Conservation (phyloP, 441 rosid species). For the Adansonia gregorii region DNA sequence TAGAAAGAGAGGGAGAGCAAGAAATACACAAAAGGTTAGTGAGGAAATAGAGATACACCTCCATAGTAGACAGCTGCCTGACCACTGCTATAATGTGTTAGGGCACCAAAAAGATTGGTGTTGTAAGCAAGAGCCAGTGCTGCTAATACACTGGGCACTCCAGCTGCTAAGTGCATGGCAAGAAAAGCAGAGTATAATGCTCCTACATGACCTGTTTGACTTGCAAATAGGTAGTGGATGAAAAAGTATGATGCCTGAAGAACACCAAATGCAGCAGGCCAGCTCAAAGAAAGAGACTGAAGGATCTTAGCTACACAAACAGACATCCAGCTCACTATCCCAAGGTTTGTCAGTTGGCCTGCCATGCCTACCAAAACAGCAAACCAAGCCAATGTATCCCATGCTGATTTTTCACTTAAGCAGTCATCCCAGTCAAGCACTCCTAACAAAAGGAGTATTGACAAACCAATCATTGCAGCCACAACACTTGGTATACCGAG, state of each 20-base stretch:
- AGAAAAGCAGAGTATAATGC: slow-evolving; percentile 94
- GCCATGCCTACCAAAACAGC: slow-evolving; percentile 96
- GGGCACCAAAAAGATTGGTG: slow-evolving; percentile 89
- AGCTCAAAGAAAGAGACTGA: slow-evolving; percentile 72
- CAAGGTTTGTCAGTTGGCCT: slow-evolving; percentile 80
- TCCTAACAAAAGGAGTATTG: slow-evolving; percentile 80
- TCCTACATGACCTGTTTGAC: slow-evolving; percentile 96
- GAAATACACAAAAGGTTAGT: neutral
- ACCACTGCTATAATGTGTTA: slow-evolving; percentile 96
- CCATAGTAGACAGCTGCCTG: slow-evolving; percentile 97
- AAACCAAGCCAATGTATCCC: slow-evolving; percentile 98
- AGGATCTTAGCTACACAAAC: slow-evolving; percentile 65
- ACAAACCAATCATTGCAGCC: slow-evolving; percentile 91
- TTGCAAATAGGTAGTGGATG: slow-evolving; percentile 91
- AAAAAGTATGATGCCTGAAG: slow-evolving; percentile 89
- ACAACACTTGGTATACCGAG: slow-evolving; percentile 88
- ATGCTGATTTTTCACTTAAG: slow-evolving; percentile 89
- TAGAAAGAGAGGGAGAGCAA: neutral
- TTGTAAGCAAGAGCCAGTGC: slow-evolving; percentile 88
- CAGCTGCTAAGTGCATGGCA: slow-evolving; percentile 94
- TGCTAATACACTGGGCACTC: slow-evolving; percentile 78
- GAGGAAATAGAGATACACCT: slow-evolving; percentile 50
- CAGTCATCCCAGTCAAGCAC: slow-evolving; percentile 98
- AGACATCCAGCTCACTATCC: slow-evolving; percentile 88
- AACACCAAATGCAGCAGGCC: slow-evolving; percentile 84